Evolutionary conservation across 2,329 filamentous ascomycete genomes (phyloP).

Genomic region (Penicillium sp.): DNA sequence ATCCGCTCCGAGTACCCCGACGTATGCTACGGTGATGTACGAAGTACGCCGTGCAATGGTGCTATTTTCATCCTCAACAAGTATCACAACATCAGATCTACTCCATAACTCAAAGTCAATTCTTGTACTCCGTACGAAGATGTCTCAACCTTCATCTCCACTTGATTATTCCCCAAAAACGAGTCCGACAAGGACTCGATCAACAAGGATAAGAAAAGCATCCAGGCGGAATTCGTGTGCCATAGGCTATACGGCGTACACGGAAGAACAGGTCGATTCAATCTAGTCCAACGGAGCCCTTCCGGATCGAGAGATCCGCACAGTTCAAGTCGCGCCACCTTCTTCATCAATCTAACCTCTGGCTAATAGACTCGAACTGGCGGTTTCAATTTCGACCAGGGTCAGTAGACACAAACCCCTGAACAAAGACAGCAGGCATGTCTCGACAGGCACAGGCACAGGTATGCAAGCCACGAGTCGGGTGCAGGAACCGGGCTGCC

Average conservation of each 20-base stretch:
- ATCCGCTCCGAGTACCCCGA: not conserved
- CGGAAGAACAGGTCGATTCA: not conserved
- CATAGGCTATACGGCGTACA: too few relatives aligned
- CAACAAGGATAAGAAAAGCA: not conserved
- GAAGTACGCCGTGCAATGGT: not conserved
- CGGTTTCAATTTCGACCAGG: constrained; percentile 15
- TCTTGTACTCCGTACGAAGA: constrained; percentile 1
- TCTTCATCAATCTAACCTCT: not conserved
- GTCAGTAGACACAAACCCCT: not conserved
- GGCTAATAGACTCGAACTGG: constrained; percentile 15
- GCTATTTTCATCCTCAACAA: not conserved
- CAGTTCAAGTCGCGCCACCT: not conserved
- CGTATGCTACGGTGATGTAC: not conserved
- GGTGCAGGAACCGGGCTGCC: not conserved
- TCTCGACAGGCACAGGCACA: not conserved
- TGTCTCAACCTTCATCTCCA: constrained; percentile 6
- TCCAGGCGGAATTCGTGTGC: too few relatives aligned
- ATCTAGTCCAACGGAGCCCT: not conserved
- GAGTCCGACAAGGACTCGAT: too few relatives aligned
- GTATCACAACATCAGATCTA: not conserved
- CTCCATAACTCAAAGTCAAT: not conserved
- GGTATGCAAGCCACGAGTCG: not conserved
- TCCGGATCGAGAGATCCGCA: not conserved
- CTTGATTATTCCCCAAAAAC: not conserved
- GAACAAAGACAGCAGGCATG: not conserved